Conservation (phyloP, 2,329 filamentous ascomycete genomes). For the Sporothrix sp. region DNA sequence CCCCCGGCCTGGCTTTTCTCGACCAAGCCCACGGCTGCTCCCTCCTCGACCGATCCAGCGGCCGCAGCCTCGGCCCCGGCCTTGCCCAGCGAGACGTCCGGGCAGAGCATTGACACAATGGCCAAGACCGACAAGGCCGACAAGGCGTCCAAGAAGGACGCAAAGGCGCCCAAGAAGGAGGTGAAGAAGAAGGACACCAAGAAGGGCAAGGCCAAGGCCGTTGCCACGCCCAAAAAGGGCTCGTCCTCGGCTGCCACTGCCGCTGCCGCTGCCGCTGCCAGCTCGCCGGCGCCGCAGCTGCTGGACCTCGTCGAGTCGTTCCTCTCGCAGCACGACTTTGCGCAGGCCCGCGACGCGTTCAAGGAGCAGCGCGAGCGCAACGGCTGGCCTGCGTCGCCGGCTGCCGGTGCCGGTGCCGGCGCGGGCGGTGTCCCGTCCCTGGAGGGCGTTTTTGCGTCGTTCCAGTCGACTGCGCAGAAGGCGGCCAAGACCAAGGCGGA, state of each 20-base stretch:
- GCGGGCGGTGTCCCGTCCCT: slow-evolving; percentile 32
- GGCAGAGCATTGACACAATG: slow-evolving; percentile 5
- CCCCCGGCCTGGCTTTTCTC: slow-evolving; percentile 19
- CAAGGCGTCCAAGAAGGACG: slow-evolving; percentile 2
- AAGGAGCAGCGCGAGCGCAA: slow-evolving; percentile 50
- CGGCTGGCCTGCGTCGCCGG: slow-evolving; percentile 31
- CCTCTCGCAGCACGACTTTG: slow-evolving; percentile 55
- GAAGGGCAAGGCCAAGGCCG: slow-evolving; percentile 9
- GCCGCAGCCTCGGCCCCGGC: background rate
- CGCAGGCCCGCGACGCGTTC: slow-evolving; percentile 51
- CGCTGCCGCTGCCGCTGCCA: slow-evolving; percentile 12
- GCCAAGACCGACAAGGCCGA: slow-evolving; percentile 14
- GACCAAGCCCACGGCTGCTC: slow-evolving; percentile 6
- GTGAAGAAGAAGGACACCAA: slow-evolving; percentile 12
- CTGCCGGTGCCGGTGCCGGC: background rate
- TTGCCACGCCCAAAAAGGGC: slow-evolving; percentile 16
- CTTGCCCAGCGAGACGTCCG: too few species aligned
- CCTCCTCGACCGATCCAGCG: background rate
- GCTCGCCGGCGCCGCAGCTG: slow-evolving; percentile 45
- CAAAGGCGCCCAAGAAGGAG: background rate
- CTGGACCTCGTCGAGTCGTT: slow-evolving; percentile 59
- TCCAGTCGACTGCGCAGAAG: slow-evolving; percentile 31
- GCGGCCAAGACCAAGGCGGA: slow-evolving; percentile 21
- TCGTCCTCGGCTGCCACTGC: slow-evolving; percentile 12
- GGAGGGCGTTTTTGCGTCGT: slow-evolving; percentile 40